Base-by-base conservation (phyloP, 2,329 filamentous ascomycete genomes). In the Didymella pomorum region DNA sequence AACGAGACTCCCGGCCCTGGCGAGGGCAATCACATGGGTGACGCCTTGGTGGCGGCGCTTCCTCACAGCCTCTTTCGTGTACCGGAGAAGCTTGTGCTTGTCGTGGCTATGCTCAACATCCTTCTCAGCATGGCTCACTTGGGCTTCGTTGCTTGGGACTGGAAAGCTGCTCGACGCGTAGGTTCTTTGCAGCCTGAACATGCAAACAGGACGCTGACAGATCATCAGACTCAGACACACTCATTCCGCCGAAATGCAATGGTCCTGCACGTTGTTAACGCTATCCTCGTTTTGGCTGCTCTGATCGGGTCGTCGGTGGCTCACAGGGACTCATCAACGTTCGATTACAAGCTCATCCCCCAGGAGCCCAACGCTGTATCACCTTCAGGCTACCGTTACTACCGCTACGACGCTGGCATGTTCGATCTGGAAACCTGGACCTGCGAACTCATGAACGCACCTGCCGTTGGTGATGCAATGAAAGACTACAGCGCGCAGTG, bases 341-440 rank as follows among this genome's bases (percentile, higher is more conserved):
- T 75, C 57, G 52, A 60, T 37, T 55, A 64, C 5, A 55, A 64
- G 45, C 71, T 75, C 52, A 64, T 73, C 48, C 68, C 33, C 14
- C 48, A 4, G 37, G 53, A 20, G 31, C 26, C 39, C 1, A 58
- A 52, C 18, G 56, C 48, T n/a, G 29, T 50, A 5, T 56, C 58
- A 20, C 48, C 52, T 18, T 55, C 58, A 16, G 58, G 52, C 2
- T 56, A 61, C 7, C 52, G 52, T 14, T 63, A 63, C 54, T 67
- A 63, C 51, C 68, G 71, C 25, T 76, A 76, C 61, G 68, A 72
- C 58, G 60, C 65, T 29, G 74, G 74, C 43, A 71, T 60, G 23
- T 76, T 76, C 48, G 74, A 76, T 29, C 67, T 76, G 12, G 74
- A 76, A 52, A 75, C 72, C 1, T 76, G 74, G 73, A 60, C 66